Evolutionary conservation across 768 basidiomycete species (phyloP).

Genomic region (Coprinellus micaceus): DNA sequence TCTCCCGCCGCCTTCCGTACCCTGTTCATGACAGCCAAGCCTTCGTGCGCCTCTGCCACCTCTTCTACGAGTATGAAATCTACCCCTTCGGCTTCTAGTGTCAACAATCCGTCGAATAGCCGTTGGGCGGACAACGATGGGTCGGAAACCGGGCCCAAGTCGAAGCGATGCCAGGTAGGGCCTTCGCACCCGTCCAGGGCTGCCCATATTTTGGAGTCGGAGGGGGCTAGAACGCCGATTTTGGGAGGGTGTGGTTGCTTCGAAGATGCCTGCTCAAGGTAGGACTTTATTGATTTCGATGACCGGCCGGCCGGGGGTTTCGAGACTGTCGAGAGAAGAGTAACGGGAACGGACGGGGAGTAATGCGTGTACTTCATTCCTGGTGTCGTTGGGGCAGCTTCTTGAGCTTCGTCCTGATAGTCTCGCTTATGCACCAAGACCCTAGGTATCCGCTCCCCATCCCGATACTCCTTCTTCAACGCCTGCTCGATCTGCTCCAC

Average conservation of each 20-base stretch:
- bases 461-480: slow-evolving; percentile 39
- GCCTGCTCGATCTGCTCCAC: slow-evolving; percentile 79
- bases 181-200: slow-evolving; percentile 27
- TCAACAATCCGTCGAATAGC: slow-evolving; percentile 83
- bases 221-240: slow-evolving; percentile 67
- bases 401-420: slow-evolving; percentile 64
- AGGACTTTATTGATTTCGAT: slow-evolving; percentile 28
- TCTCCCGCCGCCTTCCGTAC: slow-evolving; percentile 85
- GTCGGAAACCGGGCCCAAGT: slow-evolving; percentile 48
- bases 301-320: slow-evolving; percentile 34
- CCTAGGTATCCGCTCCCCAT: slow-evolving; percentile 36
- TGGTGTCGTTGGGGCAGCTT: slow-evolving; percentile 85
- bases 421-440: slow-evolving; percentile 81
- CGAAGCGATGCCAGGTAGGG: slow-evolving; percentile 55
- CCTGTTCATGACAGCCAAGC: slow-evolving; percentile 93
- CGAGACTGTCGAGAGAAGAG: slow-evolving; percentile 58
- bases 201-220: slow-evolving; percentile 48
- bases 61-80: slow-evolving; percentile 86
- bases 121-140: slow-evolving; percentile 71
- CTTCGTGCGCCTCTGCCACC: slow-evolving; percentile 73
- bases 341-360: slow-evolving; percentile 84
- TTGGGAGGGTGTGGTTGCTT: slow-evolving; percentile 30
- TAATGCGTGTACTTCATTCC: slow-evolving; percentile 99
- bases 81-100: slow-evolving; percentile 72
- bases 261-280: slow-evolving; percentile 40